These are phyloP conservation scores for Phytophthora aleatoria DNA, from an alignment of 352 stramenopile species.

Conservation along the genomic window DNA sequence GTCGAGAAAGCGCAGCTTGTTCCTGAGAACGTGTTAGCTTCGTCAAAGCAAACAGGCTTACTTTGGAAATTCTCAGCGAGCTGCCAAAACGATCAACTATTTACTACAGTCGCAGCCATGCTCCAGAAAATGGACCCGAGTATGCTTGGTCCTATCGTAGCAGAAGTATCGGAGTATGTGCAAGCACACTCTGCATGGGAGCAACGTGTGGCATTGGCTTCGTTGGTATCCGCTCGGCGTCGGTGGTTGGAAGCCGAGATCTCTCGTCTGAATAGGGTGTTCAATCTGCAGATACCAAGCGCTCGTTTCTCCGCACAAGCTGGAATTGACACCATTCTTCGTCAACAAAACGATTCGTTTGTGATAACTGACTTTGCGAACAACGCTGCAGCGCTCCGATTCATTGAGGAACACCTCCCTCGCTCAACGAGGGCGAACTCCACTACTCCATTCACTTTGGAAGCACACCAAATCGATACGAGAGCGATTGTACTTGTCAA, in stretches of 20 bases:
- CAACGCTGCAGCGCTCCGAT: background rate
- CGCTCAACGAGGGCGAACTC: background rate
- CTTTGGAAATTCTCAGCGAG: background rate
- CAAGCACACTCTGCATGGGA: background rate
- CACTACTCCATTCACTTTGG: background rate
- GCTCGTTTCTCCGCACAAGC: background rate
- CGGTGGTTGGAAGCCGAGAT: slow-evolving; percentile 11
- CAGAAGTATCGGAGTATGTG: background rate
- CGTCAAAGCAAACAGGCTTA: background rate
- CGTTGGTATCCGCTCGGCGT: slow-evolving; percentile 2
- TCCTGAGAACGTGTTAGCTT: background rate
- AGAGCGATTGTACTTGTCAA: background rate
- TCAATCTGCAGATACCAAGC: slow-evolving; percentile 2
- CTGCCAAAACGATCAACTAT: background rate
- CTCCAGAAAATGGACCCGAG: slow-evolving; percentile 2
- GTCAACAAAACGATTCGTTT: background rate
- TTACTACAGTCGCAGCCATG: background rate
- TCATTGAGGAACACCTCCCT: background rate
- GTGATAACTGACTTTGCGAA: background rate
- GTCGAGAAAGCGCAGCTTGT: slow-evolving; percentile 3
- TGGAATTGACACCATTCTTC: slow-evolving; percentile 3
- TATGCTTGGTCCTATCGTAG: slow-evolving; percentile 1
- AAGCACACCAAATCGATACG: background rate
- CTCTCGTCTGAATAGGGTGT: background rate
- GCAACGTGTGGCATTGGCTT: background rate